phyloP scores from a whole-genome alignment of 257 asterid species.

The Solanum chilense region DNA sequence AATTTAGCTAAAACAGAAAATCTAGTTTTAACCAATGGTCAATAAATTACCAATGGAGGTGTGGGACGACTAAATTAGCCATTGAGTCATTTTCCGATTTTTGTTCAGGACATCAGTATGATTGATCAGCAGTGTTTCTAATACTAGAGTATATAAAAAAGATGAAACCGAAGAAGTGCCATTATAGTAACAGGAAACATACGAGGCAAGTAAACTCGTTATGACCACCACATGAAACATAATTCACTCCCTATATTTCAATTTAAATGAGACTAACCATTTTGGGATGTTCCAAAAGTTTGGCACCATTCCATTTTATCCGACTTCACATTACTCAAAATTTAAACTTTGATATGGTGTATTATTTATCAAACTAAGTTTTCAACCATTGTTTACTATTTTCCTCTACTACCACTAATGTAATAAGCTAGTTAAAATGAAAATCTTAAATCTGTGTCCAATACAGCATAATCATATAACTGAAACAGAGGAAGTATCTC shows the following conservation, averaged over 20 bases:
- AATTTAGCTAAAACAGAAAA: not conserved
- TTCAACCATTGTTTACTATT: not conserved
- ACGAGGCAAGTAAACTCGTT: not conserved
- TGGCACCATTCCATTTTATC: not conserved
- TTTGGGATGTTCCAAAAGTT: not conserved
- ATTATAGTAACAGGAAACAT: not conserved
- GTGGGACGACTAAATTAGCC: not conserved
- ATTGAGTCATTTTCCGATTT: not conserved
- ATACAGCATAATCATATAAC: not conserved
- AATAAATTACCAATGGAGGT: not conserved
- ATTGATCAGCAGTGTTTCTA: not conserved
- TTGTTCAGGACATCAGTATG: not conserved
- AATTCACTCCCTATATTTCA: not conserved
- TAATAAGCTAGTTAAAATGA: not conserved
- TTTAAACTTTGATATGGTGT: not conserved
- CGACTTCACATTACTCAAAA: not conserved
- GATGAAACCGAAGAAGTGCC: not conserved
- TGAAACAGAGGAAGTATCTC: not conserved
- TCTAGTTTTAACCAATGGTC: not conserved
- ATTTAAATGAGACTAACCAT: not conserved
- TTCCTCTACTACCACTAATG: not conserved
- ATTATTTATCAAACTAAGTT: not conserved
- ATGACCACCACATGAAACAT: not conserved
- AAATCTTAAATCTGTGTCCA: not conserved
- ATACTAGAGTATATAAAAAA: not conserved